Conservation (phyloP, 73 alveolate genomes). For the Paramecium biaurelia region DNA sequence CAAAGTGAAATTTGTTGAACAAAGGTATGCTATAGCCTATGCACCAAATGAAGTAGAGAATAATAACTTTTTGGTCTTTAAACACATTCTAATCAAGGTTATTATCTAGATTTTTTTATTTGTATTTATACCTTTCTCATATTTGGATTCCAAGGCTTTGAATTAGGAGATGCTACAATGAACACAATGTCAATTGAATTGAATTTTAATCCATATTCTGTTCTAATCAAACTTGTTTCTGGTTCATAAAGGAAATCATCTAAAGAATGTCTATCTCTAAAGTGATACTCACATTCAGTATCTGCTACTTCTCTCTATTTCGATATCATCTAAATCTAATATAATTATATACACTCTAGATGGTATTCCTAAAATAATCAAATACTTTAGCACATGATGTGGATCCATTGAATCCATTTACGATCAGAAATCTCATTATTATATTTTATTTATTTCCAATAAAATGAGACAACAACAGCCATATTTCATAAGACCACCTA, state of each 20-base stretch:
- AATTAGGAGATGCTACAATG: conserved; percentile 28
- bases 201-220: conserved; percentile 47
- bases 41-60: conserved; percentile 56
- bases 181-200: conserved; percentile 59
- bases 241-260: conserved; percentile 64
- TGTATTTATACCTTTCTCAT: conserved; percentile 52
- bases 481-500: neutral
- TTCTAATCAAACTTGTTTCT: conserved; percentile 22
- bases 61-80: conserved; percentile 54
- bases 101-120: neutral
- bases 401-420: conserved; percentile 7
- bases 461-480: neutral
- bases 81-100: conserved; percentile 58
- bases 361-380: neutral
- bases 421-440: conserved; percentile 36
- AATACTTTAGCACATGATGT: neutral
- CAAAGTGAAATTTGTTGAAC: conserved; percentile 38
- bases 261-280: conserved; percentile 49
- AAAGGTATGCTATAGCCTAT: conserved; percentile 43
- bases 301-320: conserved; percentile 55
- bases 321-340: neutral
- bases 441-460: neutral
- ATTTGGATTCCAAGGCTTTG: conserved; percentile 51
- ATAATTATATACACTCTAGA: neutral
- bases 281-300: conserved; percentile 58